Evolutionary conservation across 352 stramenopile species (phyloP).

Genomic region (Globisporangium cylindrosporum): DNA sequence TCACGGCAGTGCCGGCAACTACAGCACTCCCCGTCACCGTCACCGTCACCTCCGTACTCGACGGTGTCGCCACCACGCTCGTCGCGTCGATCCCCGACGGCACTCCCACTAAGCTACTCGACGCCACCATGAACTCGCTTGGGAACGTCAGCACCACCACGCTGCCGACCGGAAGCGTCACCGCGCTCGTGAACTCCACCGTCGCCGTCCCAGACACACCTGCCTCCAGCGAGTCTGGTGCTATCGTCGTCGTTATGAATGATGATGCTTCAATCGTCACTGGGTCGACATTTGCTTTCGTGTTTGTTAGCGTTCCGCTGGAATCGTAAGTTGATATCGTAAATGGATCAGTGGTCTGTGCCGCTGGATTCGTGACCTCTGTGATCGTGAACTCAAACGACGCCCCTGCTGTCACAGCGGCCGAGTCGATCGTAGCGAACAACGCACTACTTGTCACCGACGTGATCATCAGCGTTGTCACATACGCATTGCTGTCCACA

Average conservation of each 20-base stretch:
- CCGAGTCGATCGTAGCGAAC: slow-evolving; percentile 18
- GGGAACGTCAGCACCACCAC: slow-evolving; percentile 39
- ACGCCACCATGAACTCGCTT: slow-evolving; percentile 29
- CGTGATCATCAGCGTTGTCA: slow-evolving; percentile 30
- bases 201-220: slow-evolving; percentile 25
- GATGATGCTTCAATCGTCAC: slow-evolving; percentile 18
- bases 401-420: slow-evolving; percentile 17
- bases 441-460: slow-evolving; percentile 23
- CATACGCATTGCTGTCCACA: slow-evolving; percentile 2
- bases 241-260: slow-evolving; percentile 19
- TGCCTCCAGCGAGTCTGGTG: slow-evolving; percentile 27
- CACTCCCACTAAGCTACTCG: slow-evolving; percentile 18
- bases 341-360: slow-evolving; percentile 20
- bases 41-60: slow-evolving; percentile 25
- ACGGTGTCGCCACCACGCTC: slow-evolving; percentile 23
- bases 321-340: slow-evolving; percentile 24
- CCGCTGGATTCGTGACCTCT: slow-evolving; percentile 32
- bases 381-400: slow-evolving; percentile 32
- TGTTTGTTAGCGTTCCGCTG: slow-evolving; percentile 16
- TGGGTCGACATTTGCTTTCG: not conserved
- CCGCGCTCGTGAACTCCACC: slow-evolving; percentile 37
- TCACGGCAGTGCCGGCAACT: slow-evolving; percentile 22
- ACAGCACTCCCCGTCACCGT: slow-evolving; percentile 27
- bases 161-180: slow-evolving; percentile 31
- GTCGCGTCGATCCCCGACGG: slow-evolving; percentile 24